A percentile compares a stretch with the other conserved stretches of the same genome.
These are phyloP conservation scores for Gossypium davidsonii DNA, from an alignment of 441 rosid genomes.

Conservation along the genomic window DNA sequence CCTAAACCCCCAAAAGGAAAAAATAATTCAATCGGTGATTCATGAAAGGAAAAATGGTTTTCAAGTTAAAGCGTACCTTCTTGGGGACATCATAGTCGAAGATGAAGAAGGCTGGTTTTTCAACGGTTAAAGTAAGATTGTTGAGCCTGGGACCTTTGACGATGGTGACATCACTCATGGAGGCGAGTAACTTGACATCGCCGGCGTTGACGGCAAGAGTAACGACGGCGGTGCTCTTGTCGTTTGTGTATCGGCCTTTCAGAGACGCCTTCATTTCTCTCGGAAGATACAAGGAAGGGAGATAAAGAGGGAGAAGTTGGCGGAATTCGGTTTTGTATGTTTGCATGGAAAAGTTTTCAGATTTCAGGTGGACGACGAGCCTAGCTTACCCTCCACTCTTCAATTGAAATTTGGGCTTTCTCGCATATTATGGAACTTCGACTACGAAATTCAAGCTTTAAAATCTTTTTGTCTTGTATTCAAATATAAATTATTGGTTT, in stretches of 20 bases:
- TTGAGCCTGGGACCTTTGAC: conserved; percentile 68
- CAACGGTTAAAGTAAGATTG: conserved; percentile 56
- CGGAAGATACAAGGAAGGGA: conserved; percentile 16
- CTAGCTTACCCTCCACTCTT: not conserved
- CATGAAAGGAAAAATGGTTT: not conserved
- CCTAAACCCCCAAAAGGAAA: conserved; percentile 35
- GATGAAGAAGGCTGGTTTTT: not conserved
- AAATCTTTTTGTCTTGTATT: too few relatives aligned
- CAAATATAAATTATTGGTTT: too few relatives aligned
- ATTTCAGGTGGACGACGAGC: not conserved
- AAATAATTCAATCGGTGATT: not conserved
- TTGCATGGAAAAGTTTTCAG: not conserved
- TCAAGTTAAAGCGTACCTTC: conserved; percentile 35
- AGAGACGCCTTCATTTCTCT: conserved; percentile 68
- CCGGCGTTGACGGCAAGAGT: conserved; percentile 50
- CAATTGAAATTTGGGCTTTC: not conserved
- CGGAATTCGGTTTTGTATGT: not conserved
- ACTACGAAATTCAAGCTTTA: too few relatives aligned
- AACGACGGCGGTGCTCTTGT: conserved; percentile 49
- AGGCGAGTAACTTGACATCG: conserved; percentile 67
- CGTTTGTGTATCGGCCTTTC: conserved; percentile 61
- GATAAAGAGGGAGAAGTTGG: conserved; percentile 9
- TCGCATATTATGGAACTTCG: too few relatives aligned
- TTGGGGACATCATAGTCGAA: conserved; percentile 50
- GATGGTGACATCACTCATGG: conserved; percentile 76